A percentile compares a stretch with the other conserved stretches of the same genome.
phyloP scores from a whole-genome alignment of 805 yeast genomes.

The Pichia thaimueangensis region DNA sequence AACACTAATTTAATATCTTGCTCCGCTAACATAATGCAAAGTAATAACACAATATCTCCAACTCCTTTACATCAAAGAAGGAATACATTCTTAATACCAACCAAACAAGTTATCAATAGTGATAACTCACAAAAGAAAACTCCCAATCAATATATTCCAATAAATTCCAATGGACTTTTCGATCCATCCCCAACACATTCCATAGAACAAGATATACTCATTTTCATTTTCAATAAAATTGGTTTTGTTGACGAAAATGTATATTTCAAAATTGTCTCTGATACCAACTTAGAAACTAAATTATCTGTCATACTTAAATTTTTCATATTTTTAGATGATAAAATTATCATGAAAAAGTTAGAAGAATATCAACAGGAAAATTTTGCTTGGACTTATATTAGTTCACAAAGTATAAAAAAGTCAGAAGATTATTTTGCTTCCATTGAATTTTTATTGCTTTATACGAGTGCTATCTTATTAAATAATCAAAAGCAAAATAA shows the following conservation, averaged over 20 bases:
- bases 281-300: not conserved
- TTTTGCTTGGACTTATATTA: slow-evolving; percentile 18
- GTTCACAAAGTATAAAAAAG: not conserved
- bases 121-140: too few relatives aligned
- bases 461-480: slow-evolving; percentile 44
- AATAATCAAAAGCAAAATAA: slow-evolving; percentile 36
- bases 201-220: slow-evolving; percentile 3
- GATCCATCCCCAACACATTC: not conserved
- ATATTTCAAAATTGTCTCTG: not conserved
- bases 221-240: slow-evolving; percentile 3
- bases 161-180: not conserved
- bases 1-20: too few relatives aligned
- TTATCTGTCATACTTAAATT: not conserved
- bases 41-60: not conserved
- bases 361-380: slow-evolving; percentile 20
- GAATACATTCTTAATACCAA: not conserved
- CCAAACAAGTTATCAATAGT: not conserved
- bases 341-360: slow-evolving; percentile 17
- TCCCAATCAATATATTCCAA: not conserved
- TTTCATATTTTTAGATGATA: slow-evolving; percentile 6
- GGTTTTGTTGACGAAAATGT: slow-evolving; percentile 7
- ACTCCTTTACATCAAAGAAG: not conserved
- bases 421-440: slow-evolving; percentile 25
- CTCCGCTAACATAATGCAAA: too few relatives aligned
- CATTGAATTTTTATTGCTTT: slow-evolving; percentile 45